Evolutionary conservation across 2,329 filamentous ascomycete species (phyloP), one percentile per base, ranked within the genome.

Genomic region (Huntiella omanensis): DNA sequence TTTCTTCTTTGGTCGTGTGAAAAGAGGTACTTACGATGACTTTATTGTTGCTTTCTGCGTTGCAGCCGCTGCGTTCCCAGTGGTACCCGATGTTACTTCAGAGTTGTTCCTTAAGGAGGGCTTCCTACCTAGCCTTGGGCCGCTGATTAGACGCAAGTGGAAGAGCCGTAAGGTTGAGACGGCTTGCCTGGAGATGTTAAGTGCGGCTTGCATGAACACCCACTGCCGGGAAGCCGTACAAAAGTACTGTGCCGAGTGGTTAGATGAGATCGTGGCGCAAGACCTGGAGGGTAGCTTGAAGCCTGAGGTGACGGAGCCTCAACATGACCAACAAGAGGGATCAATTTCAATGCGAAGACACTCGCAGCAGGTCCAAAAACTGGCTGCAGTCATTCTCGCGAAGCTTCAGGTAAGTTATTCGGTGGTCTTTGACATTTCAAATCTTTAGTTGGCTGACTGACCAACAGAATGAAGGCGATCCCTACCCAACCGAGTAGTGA

Each of bases 21-120:
- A 72, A 53, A 77, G 80, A 52, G 78, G 78, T 45, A 88, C 81
- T 17, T 83, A 86, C 52, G 87, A 95, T 55, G 84, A 93, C 60
- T 75, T 92, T 53, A 84, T 94, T 46, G 70, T 91, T 43, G 87
- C 87, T 4, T 96, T 95, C 59, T 96, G 87, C 45, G 86, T 87
- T n/a, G 85, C 86, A 4, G 77, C 86, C 2, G 76, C 79, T 16
- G 75, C 92, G 6, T 98, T 98, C 58, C 87, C 91, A 1, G 73
- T 98, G 45, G 76, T 83, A 2, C 81, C 85, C 3, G 73, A 79
- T 47, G 71, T 83, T 38, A 83, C 80, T 2, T 71, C 83, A 3
- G 69, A 77, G 49, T 68, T 96, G 34, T 95, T 98, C 59, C 71
- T 96, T 48, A 86, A 78, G 33, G 84, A 94, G 53, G 84, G 84